These are phyloP conservation scores for Exophiala viscosa DNA, from an alignment of 2,329 filamentous ascomycete genomes.

Conservation along the genomic window DNA sequence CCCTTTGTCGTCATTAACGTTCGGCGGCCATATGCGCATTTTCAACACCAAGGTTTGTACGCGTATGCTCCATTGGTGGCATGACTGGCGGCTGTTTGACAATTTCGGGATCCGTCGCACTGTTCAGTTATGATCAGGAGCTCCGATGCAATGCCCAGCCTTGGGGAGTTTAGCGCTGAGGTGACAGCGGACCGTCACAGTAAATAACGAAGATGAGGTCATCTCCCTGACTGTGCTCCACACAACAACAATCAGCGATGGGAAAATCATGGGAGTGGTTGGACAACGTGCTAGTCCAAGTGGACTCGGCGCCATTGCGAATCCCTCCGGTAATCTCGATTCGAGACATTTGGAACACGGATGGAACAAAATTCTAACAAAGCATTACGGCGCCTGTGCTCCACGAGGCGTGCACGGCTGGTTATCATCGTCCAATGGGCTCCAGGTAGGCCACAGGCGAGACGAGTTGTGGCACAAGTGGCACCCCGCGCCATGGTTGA, in stretches of 20 bases:
- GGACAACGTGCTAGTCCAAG: neutral
- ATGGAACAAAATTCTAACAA: slow-evolving; percentile 20
- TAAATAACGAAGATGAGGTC: neutral
- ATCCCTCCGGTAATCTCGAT: slow-evolving; percentile 22
- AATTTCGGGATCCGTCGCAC: neutral
- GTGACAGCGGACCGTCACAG: neutral
- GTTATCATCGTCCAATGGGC: slow-evolving; percentile 2
- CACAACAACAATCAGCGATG: too few species aligned
- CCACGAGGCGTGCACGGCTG: slow-evolving; percentile 5
- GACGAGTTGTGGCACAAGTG: slow-evolving; percentile 9
- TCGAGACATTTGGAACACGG: slow-evolving; percentile 21
- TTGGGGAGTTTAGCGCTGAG: neutral
- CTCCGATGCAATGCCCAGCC: slow-evolving; percentile 3
- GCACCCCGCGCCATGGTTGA: neutral
- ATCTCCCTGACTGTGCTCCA: neutral
- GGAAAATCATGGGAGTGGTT: too few species aligned
- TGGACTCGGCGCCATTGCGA: neutral
- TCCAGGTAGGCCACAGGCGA: slow-evolving; percentile 2
- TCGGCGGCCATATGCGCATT: neutral
- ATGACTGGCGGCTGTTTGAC: neutral
- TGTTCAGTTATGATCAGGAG: neutral
- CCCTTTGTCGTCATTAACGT: neutral
- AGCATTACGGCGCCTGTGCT: slow-evolving; percentile 2
- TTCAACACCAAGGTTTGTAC: neutral
- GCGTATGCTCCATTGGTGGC: neutral